A percentile compares a stretch with the other conserved stretches of the same genome.
These are phyloP conservation scores for Oxyria digyna DNA, from an alignment of 148 eudicot genomes.

Conservation along the genomic window DNA sequence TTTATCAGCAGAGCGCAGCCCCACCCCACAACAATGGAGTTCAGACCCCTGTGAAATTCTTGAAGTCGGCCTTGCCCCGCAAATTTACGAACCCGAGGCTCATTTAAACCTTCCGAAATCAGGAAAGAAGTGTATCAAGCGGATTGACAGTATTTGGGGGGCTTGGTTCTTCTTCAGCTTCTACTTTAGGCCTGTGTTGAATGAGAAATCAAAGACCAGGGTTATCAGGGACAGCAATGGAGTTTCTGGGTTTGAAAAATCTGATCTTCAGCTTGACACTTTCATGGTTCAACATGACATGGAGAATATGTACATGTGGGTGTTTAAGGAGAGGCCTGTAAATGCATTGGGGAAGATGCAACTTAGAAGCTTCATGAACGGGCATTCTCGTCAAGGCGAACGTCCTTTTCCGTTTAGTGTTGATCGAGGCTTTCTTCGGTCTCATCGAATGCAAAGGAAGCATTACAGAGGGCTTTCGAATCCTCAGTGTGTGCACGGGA, in stretches of 20 bases:
- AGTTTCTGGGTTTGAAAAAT: conserved; percentile 56
- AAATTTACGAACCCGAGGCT: conserved; percentile 41
- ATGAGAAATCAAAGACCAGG: conserved; percentile 47
- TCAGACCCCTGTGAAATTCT: conserved; percentile 49
- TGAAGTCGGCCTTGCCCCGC: conserved; percentile 62
- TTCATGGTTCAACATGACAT: conserved; percentile 83
- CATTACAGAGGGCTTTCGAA: conserved; percentile 78
- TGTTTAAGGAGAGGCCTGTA: conserved; percentile 59
- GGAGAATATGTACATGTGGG: conserved; percentile 96
- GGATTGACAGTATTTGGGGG: conserved; percentile 75
- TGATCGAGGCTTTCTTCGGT: conserved; percentile 78
- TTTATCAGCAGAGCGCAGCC: conserved; percentile 41
- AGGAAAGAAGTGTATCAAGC: conserved; percentile 54
- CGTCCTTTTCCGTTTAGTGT: conserved; percentile 60
- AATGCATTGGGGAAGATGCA: conserved; percentile 88
- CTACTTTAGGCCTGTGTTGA: conserved; percentile 62
- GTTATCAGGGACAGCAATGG: conserved; percentile 44
- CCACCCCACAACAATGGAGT: conserved; percentile 51
- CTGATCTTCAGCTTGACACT: conserved; percentile 59
- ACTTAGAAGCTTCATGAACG: conserved; percentile 80
- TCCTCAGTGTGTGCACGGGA: conserved; percentile 68
- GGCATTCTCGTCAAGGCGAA: conserved; percentile 74
- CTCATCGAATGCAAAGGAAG: conserved; percentile 79
- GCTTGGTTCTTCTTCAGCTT: conserved; percentile 90
- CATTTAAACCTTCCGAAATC: conserved; percentile 35